phyloP scores from a whole-genome alignment of 768 basidiomycete genomes.

The Tricholoma matsutake region DNA sequence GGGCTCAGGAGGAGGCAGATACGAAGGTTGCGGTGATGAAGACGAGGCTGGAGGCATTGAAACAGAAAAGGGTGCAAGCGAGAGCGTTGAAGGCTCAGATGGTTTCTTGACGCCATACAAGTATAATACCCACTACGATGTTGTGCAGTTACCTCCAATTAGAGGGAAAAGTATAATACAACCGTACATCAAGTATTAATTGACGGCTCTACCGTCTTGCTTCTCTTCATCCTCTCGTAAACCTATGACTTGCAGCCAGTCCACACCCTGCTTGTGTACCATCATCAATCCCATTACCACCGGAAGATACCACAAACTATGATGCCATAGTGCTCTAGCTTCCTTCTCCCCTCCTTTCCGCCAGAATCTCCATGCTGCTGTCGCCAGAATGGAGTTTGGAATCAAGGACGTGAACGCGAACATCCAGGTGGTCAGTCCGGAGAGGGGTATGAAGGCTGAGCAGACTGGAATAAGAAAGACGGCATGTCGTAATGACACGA shows the following conservation, averaged over 20 bases:
- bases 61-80: constrained; percentile 30
- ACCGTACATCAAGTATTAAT: not conserved
- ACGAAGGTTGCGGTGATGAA: constrained; percentile 67
- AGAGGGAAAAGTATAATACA: not conserved
- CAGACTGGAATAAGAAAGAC: constrained; percentile 74
- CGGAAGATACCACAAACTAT: constrained; percentile 88
- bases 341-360: constrained; percentile 66
- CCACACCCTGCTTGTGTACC: constrained; percentile 85
- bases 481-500: constrained; percentile 84
- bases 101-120: not conserved
- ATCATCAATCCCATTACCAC: constrained; percentile 90
- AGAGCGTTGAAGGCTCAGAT: constrained; percentile 6
- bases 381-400: constrained; percentile 70
- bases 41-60: constrained; percentile 58
- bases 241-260: constrained; percentile 68
- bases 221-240: constrained; percentile 27
- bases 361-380: constrained; percentile 77
- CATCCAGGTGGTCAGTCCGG: constrained; percentile 89
- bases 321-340: constrained; percentile 75
- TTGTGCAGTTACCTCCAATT: not conserved
- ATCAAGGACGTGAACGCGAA: constrained; percentile 77
- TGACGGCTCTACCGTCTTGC: constrained; percentile 1
- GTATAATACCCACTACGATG: not conserved
- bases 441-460: constrained; percentile 77
- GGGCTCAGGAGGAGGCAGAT: constrained; percentile 86